Evolutionary conservation across 2,329 filamentous ascomycete genomes (phyloP).

Genomic region (Neofusicoccum sp.): DNA sequence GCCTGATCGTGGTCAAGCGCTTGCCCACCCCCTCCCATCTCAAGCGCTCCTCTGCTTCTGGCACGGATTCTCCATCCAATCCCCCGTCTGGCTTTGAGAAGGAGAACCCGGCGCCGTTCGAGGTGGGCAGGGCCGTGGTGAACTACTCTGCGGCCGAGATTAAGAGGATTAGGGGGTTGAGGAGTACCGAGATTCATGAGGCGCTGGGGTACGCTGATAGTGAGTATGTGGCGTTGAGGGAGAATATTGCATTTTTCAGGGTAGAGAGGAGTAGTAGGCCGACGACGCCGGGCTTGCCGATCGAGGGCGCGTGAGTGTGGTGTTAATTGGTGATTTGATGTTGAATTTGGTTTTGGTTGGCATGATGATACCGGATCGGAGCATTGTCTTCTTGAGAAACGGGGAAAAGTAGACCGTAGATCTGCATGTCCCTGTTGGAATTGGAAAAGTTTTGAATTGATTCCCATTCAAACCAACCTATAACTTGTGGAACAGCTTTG

Average conservation of each 20-base stretch:
- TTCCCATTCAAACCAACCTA: too few species aligned
- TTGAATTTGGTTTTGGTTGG: neutral
- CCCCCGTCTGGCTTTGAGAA: slow-evolving; percentile 31
- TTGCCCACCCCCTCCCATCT: neutral
- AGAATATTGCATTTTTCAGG: slow-evolving; percentile 77
- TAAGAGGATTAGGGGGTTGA: slow-evolving; percentile 74
- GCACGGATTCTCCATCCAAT: neutral
- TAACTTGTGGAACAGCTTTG: too few species aligned
- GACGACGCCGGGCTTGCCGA: slow-evolving; percentile 30
- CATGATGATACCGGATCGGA: neutral
- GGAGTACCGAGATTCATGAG: slow-evolving; percentile 75
- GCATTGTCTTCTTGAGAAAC: neutral
- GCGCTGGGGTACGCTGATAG: slow-evolving; percentile 89
- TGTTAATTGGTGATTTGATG: neutral
- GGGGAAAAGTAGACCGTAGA: neutral
- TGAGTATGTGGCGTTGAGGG: slow-evolving; percentile 86
- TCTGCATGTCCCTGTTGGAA: too few species aligned
- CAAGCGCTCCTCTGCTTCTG: neutral
- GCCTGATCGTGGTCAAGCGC: slow-evolving; percentile 74
- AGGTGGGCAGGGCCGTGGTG: slow-evolving; percentile 85
- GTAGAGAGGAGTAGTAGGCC: slow-evolving; percentile 39
- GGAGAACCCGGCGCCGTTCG: slow-evolving; percentile 46
- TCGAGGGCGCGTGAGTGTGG: neutral
- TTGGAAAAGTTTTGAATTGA: too few species aligned
- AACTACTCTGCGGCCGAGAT: slow-evolving; percentile 92